Evolutionary conservation across 2,329 filamentous ascomycete species (phyloP).

Genomic region (Parastagonospora nodorum): DNA sequence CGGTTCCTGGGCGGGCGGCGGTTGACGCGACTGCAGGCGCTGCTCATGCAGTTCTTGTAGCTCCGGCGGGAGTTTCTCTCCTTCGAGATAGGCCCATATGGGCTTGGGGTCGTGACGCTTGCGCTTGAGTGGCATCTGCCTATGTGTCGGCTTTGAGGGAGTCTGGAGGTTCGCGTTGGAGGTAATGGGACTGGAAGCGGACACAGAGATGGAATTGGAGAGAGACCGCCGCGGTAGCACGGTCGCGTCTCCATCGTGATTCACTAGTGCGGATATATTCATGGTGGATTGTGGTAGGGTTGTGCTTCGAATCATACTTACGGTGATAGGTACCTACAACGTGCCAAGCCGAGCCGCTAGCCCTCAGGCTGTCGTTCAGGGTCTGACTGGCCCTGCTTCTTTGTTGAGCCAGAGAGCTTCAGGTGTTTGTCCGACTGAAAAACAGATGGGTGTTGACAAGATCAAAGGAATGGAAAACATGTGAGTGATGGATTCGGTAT

Average conservation of each 20-base stretch:
- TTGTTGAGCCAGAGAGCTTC: not conserved
- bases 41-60: constrained; percentile 28
- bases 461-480: not conserved
- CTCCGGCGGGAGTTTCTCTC: constrained; percentile 30
- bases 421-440: not conserved
- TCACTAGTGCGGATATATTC: constrained; percentile 44
- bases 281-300: constrained; percentile 36
- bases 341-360: constrained; percentile 15
- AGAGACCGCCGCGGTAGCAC: constrained; percentile 39
- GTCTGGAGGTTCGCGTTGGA: constrained; percentile 36
- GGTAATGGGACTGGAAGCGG: constrained; percentile 34
- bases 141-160: constrained; percentile 27
- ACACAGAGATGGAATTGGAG: constrained; percentile 33
- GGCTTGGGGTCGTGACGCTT: constrained; percentile 45
- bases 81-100: constrained; percentile 43
- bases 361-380: not conserved
- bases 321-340: not conserved
- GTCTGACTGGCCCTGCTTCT: not conserved
- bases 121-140: constrained; percentile 38
- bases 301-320: constrained; percentile 24
- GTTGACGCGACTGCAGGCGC: constrained; percentile 28
- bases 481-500: constrained; percentile 1
- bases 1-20: constrained; percentile 18
- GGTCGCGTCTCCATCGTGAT: constrained; percentile 36
- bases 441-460: not conserved